Conservation (phyloP, 495 filamentous ascomycete genomes). For the Penicillium paradoxum region DNA sequence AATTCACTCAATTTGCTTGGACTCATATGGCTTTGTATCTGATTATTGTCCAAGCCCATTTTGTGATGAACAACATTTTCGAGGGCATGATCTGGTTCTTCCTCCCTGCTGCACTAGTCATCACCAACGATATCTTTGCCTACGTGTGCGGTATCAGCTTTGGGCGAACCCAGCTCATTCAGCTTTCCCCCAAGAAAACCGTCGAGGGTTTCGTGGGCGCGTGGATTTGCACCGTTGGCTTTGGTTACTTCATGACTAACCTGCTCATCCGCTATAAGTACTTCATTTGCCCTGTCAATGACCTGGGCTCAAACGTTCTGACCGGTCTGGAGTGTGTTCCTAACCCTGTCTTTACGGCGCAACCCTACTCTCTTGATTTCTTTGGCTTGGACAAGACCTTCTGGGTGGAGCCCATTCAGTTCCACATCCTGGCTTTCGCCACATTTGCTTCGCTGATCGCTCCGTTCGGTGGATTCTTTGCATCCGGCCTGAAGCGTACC, state of each 20-base stretch:
- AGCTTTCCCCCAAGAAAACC: constrained; percentile 98
- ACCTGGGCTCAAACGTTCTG: constrained; percentile 88
- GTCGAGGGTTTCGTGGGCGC: constrained; percentile 97
- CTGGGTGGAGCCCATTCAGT: constrained; percentile 82
- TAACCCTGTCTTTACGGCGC: constrained; percentile 87
- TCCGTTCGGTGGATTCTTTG: constrained; percentile 98
- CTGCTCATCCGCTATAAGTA: constrained; percentile 89
- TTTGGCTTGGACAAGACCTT: constrained; percentile 56
- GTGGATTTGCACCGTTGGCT: constrained; percentile 89
- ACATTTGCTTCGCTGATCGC: constrained; percentile 96
- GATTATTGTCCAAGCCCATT: constrained; percentile 97
- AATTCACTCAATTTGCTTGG: constrained; percentile 99
- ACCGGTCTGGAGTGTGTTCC: constrained; percentile 85
- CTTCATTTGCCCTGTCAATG: constrained; percentile 96
- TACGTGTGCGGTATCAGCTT: constrained; percentile 98
- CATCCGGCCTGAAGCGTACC: constrained; percentile 93
- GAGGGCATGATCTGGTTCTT: constrained; percentile 99
- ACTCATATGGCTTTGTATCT: constrained; percentile 98
- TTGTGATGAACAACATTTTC: constrained; percentile 99
- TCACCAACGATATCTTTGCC: constrained; percentile 98
- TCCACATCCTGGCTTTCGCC: constrained; percentile 86
- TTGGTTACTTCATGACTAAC: constrained; percentile 79
- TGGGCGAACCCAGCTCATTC: constrained; percentile 93
- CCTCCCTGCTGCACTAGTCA: constrained; percentile 88
- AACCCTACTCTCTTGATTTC: constrained; percentile 68